Evolutionary conservation across 139 green algal genomes (phyloP).

Genomic region (Chlorella sorokiniana): DNA sequence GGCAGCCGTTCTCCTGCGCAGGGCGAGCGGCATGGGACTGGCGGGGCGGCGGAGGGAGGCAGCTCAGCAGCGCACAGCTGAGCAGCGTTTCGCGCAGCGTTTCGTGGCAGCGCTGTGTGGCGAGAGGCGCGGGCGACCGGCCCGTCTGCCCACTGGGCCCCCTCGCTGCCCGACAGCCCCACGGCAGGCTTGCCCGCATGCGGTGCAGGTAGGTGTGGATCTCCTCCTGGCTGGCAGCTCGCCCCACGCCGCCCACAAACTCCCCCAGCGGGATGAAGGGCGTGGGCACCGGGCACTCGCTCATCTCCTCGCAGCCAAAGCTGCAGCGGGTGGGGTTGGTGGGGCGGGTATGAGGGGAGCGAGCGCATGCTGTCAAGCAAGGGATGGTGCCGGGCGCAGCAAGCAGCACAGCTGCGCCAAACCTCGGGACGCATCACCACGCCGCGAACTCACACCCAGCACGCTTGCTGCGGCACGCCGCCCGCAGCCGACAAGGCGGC

Average conservation of each 20-base stretch:
- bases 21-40: too few species aligned
- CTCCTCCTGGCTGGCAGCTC: conserved; percentile 32
- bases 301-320: conserved; percentile 59
- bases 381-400: too few species aligned
- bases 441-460: too few species aligned
- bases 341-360: neutral
- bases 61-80: neutral
- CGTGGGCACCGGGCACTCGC: conserved; percentile 62
- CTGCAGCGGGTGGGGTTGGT: neutral
- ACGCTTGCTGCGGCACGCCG: too few species aligned
- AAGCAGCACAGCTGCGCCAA: too few species aligned
- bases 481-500: too few species aligned
- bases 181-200: conserved; percentile 4
- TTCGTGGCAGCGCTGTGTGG: neutral
- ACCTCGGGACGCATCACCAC: too few species aligned
- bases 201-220: conserved; percentile 70
- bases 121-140: too few species aligned
- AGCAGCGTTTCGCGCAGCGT: neutral
- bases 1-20: neutral
- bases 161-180: neutral
- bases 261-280: conserved; percentile 64
- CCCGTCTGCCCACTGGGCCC: neutral
- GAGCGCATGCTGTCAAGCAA: too few species aligned
- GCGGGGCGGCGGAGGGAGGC: neutral
- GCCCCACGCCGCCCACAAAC: conserved; percentile 66